Conservation (phyloP, 169 alveolate genomes). For the Plasmodium billcollinsi region DNA sequence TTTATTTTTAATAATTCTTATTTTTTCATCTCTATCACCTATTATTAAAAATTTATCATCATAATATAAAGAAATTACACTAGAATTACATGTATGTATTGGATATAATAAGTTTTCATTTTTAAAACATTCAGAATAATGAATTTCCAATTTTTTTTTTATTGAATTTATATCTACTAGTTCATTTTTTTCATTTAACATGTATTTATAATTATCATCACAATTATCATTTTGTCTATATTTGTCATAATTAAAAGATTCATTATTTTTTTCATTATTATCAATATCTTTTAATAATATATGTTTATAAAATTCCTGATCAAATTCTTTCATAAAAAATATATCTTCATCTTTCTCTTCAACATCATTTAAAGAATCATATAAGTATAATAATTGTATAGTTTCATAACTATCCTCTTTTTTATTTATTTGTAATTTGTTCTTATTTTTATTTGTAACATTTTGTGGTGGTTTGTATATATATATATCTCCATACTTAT, state of each 20-base stretch:
- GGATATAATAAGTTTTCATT: slow-evolving; percentile 27
- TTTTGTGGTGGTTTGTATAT: not conserved
- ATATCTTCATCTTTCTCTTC: slow-evolving; percentile 68
- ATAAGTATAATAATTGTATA: slow-evolving; percentile 20
- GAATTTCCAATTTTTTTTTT: slow-evolving; percentile 33
- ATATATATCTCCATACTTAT: slow-evolving; percentile 60
- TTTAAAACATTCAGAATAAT: slow-evolving; percentile 46
- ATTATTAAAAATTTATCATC: slow-evolving; percentile 57
- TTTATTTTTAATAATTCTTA: slow-evolving; percentile 66
- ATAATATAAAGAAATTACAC: slow-evolving; percentile 45
- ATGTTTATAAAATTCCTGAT: slow-evolving; percentile 4
- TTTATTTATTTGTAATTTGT: not conserved
- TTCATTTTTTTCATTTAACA: not conserved
- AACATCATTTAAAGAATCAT: slow-evolving; percentile 53
- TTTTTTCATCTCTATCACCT: slow-evolving; percentile 76
- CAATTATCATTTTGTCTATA: not conserved
- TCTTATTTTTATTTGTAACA: not conserved
- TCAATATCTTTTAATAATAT: not conserved
- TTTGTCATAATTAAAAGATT: not conserved
- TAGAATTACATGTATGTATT: slow-evolving; percentile 41
- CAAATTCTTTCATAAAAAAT: slow-evolving; percentile 70
- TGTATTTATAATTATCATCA: not conserved
- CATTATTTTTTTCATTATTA: slow-evolving; percentile 3
- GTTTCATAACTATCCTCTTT: not conserved
- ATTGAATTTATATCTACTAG: slow-evolving; percentile 9